Evolutionary conservation across 345 rosid species (phyloP).

Genomic region (Mercurialis annua): DNA sequence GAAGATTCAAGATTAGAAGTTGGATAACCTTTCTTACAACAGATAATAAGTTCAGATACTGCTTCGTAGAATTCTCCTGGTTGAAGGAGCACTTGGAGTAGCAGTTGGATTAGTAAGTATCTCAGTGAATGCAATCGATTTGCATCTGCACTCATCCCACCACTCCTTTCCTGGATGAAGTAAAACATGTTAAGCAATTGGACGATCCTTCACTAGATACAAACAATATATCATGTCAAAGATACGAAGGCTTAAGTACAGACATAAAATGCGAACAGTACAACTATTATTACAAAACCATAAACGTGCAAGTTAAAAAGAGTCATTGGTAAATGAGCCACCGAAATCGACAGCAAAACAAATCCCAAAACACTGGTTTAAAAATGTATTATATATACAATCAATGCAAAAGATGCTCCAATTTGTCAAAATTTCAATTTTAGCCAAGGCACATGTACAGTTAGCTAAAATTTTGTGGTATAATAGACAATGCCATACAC

Average conservation of each 20-base stretch:
- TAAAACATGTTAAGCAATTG: conserved; percentile 8
- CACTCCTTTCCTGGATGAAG: conserved; percentile 67
- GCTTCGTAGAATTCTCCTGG: conserved; percentile 82
- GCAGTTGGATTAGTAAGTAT: conserved; percentile 73
- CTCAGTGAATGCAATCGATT: conserved; percentile 63
- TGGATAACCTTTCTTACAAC: conserved; percentile 77
- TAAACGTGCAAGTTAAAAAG: background rate
- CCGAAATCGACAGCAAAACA: background rate
- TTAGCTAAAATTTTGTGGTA: background rate
- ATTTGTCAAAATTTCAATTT: background rate
- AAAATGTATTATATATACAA: background rate
- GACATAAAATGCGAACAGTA: background rate
- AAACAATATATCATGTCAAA: background rate
- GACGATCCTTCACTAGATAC: conserved; percentile 4
- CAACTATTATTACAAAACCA: background rate
- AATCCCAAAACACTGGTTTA: background rate
- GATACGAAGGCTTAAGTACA: background rate
- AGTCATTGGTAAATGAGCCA: background rate
- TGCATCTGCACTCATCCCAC: conserved; percentile 37
- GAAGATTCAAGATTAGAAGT: conserved; percentile 45
- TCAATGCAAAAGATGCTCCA: background rate
- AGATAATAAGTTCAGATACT: conserved; percentile 74
- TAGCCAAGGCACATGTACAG: background rate
- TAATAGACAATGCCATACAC: background rate
- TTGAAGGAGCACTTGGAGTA: conserved; percentile 81